These are phyloP conservation scores for Globisporangium parvum DNA, from an alignment of 352 stramenopile species.

Conservation along the genomic window DNA sequence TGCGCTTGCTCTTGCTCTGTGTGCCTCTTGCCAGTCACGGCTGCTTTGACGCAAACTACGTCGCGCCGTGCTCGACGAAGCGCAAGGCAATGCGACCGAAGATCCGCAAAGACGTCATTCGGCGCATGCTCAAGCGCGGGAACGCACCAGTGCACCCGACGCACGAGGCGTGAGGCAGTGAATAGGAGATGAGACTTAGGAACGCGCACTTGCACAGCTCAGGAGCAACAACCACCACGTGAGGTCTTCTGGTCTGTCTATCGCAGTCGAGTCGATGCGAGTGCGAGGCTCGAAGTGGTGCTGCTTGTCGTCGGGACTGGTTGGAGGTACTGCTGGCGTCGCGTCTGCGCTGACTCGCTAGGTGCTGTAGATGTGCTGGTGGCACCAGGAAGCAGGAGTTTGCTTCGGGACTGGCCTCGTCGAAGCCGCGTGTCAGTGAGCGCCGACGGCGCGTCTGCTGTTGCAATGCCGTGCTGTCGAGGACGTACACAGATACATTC, in stretches of 20 bases:
- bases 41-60: constrained; percentile 52
- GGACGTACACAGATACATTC: too few relatives aligned
- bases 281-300: too few relatives aligned
- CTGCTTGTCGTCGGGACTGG: not conserved
- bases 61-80: constrained; percentile 37
- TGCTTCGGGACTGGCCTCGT: not conserved
- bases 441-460: not conserved
- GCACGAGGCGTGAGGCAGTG: constrained; percentile 16
- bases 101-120: constrained; percentile 21
- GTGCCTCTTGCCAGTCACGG: constrained; percentile 19
- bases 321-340: not conserved
- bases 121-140: constrained; percentile 26
- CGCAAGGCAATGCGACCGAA: constrained; percentile 15
- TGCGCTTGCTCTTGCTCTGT: not conserved
- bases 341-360: not conserved
- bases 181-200: too few relatives aligned
- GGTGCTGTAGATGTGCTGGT: not conserved
- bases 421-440: not conserved
- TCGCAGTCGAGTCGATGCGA: too few relatives aligned
- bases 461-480: not conserved
- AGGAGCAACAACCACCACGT: too few relatives aligned
- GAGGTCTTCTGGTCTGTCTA: too few relatives aligned
- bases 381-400: not conserved
- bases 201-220: too few relatives aligned
- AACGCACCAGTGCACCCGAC: constrained; percentile 42